Conservation (phyloP, 192 early-diverging fungal species). For the Phlyctochytrium planicorne region DNA sequence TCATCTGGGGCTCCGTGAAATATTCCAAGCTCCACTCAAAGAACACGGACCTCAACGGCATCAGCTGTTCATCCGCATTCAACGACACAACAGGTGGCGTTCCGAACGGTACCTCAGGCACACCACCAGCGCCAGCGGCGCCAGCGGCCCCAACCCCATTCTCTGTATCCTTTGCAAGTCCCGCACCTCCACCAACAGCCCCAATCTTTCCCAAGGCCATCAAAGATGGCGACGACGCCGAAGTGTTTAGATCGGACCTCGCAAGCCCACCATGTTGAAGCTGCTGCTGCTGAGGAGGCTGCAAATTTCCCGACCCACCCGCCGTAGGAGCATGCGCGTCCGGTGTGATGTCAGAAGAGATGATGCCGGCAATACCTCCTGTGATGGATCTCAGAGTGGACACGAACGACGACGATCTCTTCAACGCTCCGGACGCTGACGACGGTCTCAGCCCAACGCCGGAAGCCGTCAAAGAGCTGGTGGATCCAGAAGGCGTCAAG, state of each 20-base stretch:
- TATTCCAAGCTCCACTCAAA: slow-evolving; percentile 87
- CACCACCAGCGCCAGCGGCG: neutral
- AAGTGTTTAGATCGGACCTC: no score
- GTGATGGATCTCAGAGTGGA: slow-evolving; percentile 17
- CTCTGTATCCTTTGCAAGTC: neutral
- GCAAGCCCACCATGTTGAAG: no score
- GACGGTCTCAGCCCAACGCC: neutral
- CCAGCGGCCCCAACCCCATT: slow-evolving; percentile 8
- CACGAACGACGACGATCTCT: slow-evolving; percentile 31
- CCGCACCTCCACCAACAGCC: neutral
- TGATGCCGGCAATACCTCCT: slow-evolving; percentile 2
- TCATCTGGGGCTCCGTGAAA: slow-evolving; percentile 87
- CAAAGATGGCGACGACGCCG: no score
- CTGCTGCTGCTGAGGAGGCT: neutral
- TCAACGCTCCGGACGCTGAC: slow-evolving; percentile 16
- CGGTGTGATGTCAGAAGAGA: neutral
- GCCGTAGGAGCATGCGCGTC: neutral
- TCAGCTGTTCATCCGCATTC: neutral
- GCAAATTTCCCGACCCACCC: neutral
- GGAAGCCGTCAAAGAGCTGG: neutral
- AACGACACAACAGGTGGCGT: neutral
- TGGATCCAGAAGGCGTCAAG: neutral
- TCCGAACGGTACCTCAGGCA: neutral
- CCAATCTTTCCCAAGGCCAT: neutral
- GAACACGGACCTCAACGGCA: slow-evolving; percentile 57